A percentile compares a stretch with the other conserved stretches of the same genome.
Evolutionary conservation across 768 basidiomycete genomes (phyloP).

Genomic region (Cystofilobasidium bisporidii): DNA sequence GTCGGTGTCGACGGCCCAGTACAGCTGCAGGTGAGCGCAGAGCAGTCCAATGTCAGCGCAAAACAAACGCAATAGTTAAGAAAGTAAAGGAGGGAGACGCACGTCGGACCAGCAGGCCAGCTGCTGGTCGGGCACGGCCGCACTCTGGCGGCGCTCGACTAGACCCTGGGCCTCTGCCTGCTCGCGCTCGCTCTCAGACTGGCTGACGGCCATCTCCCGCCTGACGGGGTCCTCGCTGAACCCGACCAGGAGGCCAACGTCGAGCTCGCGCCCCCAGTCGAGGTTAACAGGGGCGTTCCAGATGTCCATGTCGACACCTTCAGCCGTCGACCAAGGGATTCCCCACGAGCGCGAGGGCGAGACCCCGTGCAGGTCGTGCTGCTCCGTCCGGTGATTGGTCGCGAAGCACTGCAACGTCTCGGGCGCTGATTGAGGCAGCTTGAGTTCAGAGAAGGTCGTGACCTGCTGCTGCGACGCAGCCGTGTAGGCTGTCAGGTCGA

Average conservation of each 20-base stretch:
- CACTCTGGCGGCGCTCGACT: background rate
- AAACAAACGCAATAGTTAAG: background rate
- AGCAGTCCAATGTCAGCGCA: too few relatives aligned
- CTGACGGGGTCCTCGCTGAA: background rate
- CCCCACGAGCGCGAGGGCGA: background rate
- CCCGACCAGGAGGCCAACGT: background rate
- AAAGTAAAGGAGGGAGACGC: background rate
- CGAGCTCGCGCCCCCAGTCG: background rate
- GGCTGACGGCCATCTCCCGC: background rate
- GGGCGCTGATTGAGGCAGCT: background rate
- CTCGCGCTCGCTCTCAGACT: background rate
- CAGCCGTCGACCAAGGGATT: background rate
- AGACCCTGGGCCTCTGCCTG: background rate
- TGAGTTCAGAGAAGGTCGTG: background rate
- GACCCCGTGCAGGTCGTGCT: background rate
- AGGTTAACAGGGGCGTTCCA: background rate
- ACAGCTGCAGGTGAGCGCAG: background rate
- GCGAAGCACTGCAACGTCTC: background rate
- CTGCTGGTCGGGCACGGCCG: background rate
- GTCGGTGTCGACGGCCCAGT: slow-evolving; percentile 4
- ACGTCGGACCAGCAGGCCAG: slow-evolving; percentile 2
- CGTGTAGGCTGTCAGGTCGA: background rate
- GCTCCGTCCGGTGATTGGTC: background rate
- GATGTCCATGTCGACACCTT: background rate
- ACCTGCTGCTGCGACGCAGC: background rate